Base-by-base conservation (phyloP, 1,284 basidiomycete genomes). In the Cryptococcus jaspeensis region DNA sequence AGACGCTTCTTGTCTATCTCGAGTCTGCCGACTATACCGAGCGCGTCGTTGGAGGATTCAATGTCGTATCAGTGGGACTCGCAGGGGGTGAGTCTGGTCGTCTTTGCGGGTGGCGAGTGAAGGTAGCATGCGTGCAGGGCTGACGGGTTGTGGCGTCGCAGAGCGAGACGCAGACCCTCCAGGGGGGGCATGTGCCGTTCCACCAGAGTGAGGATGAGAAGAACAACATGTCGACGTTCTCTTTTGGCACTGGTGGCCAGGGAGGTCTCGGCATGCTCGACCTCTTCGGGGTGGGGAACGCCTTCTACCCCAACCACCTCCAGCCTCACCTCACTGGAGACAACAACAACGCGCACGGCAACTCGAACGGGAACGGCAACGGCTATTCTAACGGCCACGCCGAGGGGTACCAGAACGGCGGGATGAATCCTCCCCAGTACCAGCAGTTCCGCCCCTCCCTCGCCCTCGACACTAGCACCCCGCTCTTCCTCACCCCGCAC, bases 391-490 rank as follows among this genome's bases (percentile, higher is more conserved):
- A 43, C n/a, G 15, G 20, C 41, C 28, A 32, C 28, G 5, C 41
- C 12, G 45, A 38, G 13, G 45, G 42, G 15, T 45, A 39, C 25
- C 54, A 48, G 36, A 45, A 49, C 37, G 47, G 46, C 16, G 55
- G 41, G 15, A 50, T 50, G 18, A 32, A 15, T 11, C 20, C 25
- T 13, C 59, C 51, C 48, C 37, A 52, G 28, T 58, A 58, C 44
- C 59, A 53, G 39, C 37, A 48, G 28, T 58, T 55, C 44, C 61
- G 64, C 12, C 67, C 67, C 1, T 52, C 65, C 2, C 61, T 67
- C 8, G 63, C 61, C 7, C 50, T 66, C 5, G 65, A 70, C 54
- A 66, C 63, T 3, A 64, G 46, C 32, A 41, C 59, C 6, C 61
- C 58, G 43, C 18, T 50, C 13, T 42, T 38, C 32, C 43, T 49